Evolutionary conservation across 2,329 filamentous ascomycete genomes (phyloP).

Genomic region (Penicillium verrucosum): DNA sequence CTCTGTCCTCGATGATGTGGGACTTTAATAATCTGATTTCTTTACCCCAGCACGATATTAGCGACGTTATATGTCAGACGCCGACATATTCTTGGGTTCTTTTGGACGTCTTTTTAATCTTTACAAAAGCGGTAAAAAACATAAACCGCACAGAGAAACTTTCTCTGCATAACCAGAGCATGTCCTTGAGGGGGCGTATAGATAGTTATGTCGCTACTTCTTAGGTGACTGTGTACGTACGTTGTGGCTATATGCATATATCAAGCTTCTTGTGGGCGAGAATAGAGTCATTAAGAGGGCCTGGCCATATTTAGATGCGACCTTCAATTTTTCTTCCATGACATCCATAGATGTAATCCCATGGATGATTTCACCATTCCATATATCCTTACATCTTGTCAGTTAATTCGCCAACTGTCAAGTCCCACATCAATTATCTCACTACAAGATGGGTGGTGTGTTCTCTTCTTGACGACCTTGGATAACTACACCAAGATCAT

Average conservation of each 20-base stretch:
- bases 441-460: not conserved
- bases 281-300: not conserved
- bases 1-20: not conserved
- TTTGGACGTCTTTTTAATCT: no score
- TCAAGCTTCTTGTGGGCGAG: no score
- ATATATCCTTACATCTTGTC: not conserved
- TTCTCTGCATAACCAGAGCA: not conserved
- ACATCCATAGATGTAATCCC: not conserved
- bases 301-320: not conserved
- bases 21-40: not conserved
- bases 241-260: no score
- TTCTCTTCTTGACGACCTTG: not conserved
- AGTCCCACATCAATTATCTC: not conserved
- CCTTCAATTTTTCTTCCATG: not conserved
- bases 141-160: not conserved
- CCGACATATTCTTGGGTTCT: not conserved
- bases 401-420: not conserved
- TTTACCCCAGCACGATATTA: not conserved
- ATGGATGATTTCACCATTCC: not conserved
- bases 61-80: not conserved
- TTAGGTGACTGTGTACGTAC: no score
- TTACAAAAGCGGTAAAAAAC: not conserved
- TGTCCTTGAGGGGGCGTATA: not conserved
- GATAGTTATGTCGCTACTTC: no score
- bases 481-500: no score